phyloP scores from a whole-genome alignment of 768 basidiomycete genomes.

The Mycena latifolia region DNA sequence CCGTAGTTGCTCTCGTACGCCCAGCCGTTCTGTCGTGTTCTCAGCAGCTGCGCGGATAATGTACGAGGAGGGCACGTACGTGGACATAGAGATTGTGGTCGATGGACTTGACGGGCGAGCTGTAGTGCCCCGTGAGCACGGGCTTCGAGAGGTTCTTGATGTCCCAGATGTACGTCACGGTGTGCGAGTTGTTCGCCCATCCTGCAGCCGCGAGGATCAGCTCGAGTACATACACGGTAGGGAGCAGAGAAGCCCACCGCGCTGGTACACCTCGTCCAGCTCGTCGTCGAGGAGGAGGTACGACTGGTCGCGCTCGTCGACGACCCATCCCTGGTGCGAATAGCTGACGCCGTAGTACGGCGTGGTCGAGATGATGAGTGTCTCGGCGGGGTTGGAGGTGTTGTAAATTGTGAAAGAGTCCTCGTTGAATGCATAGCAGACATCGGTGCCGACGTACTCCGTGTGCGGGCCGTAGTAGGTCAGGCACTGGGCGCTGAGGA shows the following conservation, averaged over 20 bases:
- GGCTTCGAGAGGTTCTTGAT: conserved; percentile 43
- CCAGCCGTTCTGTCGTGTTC: conserved; percentile 34
- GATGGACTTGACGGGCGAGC: conserved; percentile 40
- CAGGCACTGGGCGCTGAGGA: conserved; percentile 44
- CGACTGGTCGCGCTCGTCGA: conserved; percentile 42
- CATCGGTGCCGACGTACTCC: conserved; percentile 42
- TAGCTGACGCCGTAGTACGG: conserved; percentile 46
- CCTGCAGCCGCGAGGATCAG: conserved; percentile 3
- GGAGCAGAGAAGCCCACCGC: conserved; percentile 13
- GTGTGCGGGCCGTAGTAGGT: conserved; percentile 45
- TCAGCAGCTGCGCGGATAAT: neutral
- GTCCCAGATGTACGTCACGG: conserved; percentile 47
- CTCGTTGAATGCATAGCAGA: conserved; percentile 49
- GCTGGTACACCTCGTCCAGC: conserved; percentile 38
- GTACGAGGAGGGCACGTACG: conserved; percentile 7
- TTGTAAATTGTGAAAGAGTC: conserved; percentile 47
- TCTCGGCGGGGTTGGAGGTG: conserved; percentile 38
- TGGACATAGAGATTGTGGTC: conserved; percentile 46
- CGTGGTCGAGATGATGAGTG: conserved; percentile 43
- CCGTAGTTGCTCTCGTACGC: conserved; percentile 47
- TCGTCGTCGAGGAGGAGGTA: conserved; percentile 48
- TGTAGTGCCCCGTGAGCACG: conserved; percentile 44
- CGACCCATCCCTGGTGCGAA: conserved; percentile 49
- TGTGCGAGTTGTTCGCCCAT: conserved; percentile 38
- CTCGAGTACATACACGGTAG: too few relatives aligned